Conservation (phyloP, 2,329 filamentous ascomycete species). For the Eutypa lata region DNA sequence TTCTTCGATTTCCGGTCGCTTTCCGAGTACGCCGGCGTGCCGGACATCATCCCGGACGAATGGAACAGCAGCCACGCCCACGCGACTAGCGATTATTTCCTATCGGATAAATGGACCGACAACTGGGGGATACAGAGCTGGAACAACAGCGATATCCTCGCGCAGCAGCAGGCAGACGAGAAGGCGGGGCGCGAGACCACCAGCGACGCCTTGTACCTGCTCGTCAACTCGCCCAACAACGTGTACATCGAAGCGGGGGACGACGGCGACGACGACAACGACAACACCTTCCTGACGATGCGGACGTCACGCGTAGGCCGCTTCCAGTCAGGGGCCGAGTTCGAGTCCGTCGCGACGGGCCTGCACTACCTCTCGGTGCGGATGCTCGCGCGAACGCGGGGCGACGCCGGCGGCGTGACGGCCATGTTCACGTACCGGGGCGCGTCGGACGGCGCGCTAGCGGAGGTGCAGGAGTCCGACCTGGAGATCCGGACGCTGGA, state of each 20-base stretch:
- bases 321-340: conserved; percentile 49
- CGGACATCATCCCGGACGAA: conserved; percentile 22
- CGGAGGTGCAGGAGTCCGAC: conserved; percentile 49
- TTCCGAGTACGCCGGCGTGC: conserved; percentile 30
- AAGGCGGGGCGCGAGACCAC: conserved; percentile 6
- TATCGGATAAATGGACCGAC: conserved; percentile 23
- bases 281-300: conserved; percentile 45
- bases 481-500: conserved; percentile 51
- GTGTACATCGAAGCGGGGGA: conserved; percentile 42
- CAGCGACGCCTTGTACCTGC: conserved; percentile 25
- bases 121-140: conserved; percentile 30
- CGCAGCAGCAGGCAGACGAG: too few relatives aligned
- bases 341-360: conserved; percentile 34
- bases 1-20: conserved; percentile 51
- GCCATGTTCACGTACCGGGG: conserved; percentile 52
- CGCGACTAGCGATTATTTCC: conserved; percentile 31
- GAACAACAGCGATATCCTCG: conserved; percentile 19
- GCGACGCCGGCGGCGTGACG: conserved; percentile 44
- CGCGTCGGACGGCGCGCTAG: conserved; percentile 24
- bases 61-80: conserved; percentile 23
- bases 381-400: conserved; percentile 48
- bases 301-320: conserved; percentile 40
- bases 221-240: conserved; percentile 38
- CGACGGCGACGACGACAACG: conserved; percentile 15
- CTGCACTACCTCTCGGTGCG: conserved; percentile 42